Percentiles rank a stretch among this genome's conserved stretches.
Conservation (phyloP, 768 basidiomycete species). For the Macrocybe gigantea region DNA sequence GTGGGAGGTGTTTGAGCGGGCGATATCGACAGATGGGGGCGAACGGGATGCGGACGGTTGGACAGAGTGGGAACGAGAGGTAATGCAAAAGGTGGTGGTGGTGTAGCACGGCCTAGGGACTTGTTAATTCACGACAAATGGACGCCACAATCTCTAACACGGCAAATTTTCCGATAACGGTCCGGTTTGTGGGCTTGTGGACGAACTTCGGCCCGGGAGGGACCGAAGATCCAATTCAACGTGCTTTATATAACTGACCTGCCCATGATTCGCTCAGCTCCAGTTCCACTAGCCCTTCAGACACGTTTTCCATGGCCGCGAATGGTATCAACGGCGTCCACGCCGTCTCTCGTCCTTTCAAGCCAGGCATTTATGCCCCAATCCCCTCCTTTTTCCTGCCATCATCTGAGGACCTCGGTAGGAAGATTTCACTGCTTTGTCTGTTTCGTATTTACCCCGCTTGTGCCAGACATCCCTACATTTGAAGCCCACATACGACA, state of each 20-base stretch:
- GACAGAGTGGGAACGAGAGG: conserved; percentile 76
- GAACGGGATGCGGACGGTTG: conserved; percentile 64
- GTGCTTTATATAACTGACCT: conserved; percentile 13
- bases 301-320: conserved; percentile 31
- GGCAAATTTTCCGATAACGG: conserved; percentile 13
- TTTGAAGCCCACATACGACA: conserved; percentile 65
- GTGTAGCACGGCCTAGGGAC: conserved; percentile 25
- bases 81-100: conserved; percentile 62
- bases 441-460: conserved; percentile 5
- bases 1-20: conserved; percentile 69
- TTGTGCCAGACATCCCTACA: conserved; percentile 49
- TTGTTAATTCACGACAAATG: neutral
- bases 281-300: too few relatives aligned
- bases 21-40: conserved; percentile 39
- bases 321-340: conserved; percentile 29
- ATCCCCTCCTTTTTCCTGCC: conserved; percentile 81
- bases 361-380: conserved; percentile 77
- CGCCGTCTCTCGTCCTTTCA: conserved; percentile 47
- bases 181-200: conserved; percentile 12
- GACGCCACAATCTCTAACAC: neutral
- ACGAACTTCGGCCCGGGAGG: conserved; percentile 19
- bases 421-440: conserved; percentile 17
- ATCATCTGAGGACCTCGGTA: conserved; percentile 78
- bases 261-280: conserved; percentile 1
- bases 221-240: conserved; percentile 11